Evolutionary conservation across 306 rosid species (phyloP).

Genomic region (Lagenaria siceraria): DNA sequence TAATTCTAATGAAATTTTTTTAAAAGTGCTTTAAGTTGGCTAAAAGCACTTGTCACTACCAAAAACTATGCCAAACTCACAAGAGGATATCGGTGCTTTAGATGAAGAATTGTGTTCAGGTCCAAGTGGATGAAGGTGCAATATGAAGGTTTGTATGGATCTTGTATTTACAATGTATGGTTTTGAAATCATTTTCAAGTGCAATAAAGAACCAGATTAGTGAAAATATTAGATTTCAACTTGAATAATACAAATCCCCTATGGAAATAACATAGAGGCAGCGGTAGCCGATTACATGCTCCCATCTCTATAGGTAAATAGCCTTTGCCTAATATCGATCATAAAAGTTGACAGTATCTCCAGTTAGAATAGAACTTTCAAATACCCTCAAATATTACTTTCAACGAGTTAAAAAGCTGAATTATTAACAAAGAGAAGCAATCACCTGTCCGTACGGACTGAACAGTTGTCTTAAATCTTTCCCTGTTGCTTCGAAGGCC

Average conservation of each 20-base stretch:
- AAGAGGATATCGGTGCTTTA: not conserved
- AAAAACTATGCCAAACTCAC: not conserved
- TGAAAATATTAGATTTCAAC: not conserved
- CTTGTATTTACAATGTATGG: not conserved
- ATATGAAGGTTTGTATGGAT: not conserved
- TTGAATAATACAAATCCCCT: not conserved
- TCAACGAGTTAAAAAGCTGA: not conserved
- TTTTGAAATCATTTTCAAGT: not conserved
- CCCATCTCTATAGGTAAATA: not conserved
- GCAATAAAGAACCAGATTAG: not conserved
- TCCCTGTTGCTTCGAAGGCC: constrained; percentile 82
- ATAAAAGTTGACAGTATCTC: not conserved
- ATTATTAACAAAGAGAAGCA: constrained; percentile 5
- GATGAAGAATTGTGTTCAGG: not conserved
- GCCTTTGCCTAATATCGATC: not conserved
- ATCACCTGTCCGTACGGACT: constrained; percentile 93
- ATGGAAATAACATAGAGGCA: not conserved
- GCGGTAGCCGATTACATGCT: not conserved
- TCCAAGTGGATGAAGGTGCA: not conserved
- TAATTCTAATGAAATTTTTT: not conserved
- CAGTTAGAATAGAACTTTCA: not conserved
- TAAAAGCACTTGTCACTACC: not conserved
- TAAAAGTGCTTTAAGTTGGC: not conserved
- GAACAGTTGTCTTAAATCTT: constrained; percentile 77
- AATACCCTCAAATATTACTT: not conserved